These are phyloP conservation scores for Vaccinium vitisidaea DNA, from an alignment of 148 eudicot genomes.

Conservation along the genomic window DNA sequence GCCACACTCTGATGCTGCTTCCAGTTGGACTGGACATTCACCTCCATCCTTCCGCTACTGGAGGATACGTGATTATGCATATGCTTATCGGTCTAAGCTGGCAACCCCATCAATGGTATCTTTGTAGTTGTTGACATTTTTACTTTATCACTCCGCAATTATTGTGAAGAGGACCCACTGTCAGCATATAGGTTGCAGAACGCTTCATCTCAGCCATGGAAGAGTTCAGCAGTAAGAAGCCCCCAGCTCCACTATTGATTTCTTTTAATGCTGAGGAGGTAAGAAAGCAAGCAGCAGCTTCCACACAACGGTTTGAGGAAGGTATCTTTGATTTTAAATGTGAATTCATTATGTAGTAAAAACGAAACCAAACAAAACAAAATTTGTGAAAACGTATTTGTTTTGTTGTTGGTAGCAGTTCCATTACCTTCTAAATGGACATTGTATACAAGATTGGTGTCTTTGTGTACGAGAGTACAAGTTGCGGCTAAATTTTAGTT, in stretches of 20 bases:
- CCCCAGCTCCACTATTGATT: constrained; percentile 70
- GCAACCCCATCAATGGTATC: constrained; percentile 77
- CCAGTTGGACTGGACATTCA: constrained; percentile 47
- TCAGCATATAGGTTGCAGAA: constrained; percentile 69
- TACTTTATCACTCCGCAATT: constrained; percentile 7
- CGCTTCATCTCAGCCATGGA: constrained; percentile 72
- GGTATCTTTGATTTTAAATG: constrained; percentile 41
- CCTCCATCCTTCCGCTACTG: constrained; percentile 68
- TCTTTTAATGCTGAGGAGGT: constrained; percentile 72
- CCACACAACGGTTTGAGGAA: constrained; percentile 86
- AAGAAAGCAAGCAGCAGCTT: constrained; percentile 91
- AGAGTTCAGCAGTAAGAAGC: constrained; percentile 71
- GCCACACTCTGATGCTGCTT: constrained; percentile 62
- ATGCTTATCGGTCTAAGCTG: constrained; percentile 76
- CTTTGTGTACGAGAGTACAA: not conserved
- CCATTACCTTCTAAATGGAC: constrained; percentile 3
- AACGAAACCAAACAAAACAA: not conserved
- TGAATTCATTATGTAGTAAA: not conserved
- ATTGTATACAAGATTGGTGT: constrained; percentile 1
- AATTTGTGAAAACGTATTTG: not conserved
- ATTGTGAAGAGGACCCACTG: not conserved
- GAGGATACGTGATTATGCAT: constrained; percentile 93
- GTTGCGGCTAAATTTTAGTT: not conserved
- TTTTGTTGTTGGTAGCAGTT: not conserved
- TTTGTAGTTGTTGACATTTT: constrained; percentile 9